Percentiles rank a stretch among this genome's conserved stretches.
phyloP scores from a whole-genome alignment of 73 alveolate species.

The Stentor coeruleus region DNA sequence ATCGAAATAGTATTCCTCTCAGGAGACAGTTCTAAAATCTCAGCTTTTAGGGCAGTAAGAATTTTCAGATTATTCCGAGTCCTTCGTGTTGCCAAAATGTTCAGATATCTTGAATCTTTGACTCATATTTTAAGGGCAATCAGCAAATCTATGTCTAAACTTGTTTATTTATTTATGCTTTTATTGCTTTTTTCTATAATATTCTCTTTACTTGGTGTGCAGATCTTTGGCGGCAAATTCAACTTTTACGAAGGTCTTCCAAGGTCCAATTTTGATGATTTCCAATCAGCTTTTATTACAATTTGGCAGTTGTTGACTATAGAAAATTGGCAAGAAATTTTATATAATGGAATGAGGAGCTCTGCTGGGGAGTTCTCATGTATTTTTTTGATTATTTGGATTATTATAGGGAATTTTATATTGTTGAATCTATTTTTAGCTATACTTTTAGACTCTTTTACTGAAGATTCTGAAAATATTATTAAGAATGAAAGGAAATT shows the following conservation, averaged over 20 bases:
- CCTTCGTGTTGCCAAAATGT: constrained; percentile 79
- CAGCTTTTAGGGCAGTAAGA: constrained; percentile 87
- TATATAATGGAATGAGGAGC: constrained; percentile 60
- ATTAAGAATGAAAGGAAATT: background rate
- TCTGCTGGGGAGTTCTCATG: constrained; percentile 39
- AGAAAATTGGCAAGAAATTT: constrained; percentile 88
- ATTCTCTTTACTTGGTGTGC: constrained; percentile 92
- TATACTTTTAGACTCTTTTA: constrained; percentile 82
- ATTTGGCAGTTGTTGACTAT: constrained; percentile 86
- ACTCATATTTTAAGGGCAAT: constrained; percentile 75
- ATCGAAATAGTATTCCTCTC: constrained; percentile 68
- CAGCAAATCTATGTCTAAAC: constrained; percentile 30
- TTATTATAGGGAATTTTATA: constrained; percentile 89
- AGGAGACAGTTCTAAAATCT: constrained; percentile 59
- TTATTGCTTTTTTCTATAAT: constrained; percentile 86
- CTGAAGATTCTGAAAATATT: constrained; percentile 56
- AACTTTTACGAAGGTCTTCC: constrained; percentile 43
- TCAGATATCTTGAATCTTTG: constrained; percentile 85
- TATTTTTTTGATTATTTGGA: constrained; percentile 84
- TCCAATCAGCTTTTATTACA: constrained; percentile 76
- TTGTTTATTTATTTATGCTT: constrained; percentile 61
- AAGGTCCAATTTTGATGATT: constrained; percentile 79
- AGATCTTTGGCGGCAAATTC: constrained; percentile 82
- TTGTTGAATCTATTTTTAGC: constrained; percentile 91
- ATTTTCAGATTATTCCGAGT: constrained; percentile 94